phyloP scores from a whole-genome alignment of 2,329 filamentous ascomycete species.

The Hypoxylon sp. region DNA sequence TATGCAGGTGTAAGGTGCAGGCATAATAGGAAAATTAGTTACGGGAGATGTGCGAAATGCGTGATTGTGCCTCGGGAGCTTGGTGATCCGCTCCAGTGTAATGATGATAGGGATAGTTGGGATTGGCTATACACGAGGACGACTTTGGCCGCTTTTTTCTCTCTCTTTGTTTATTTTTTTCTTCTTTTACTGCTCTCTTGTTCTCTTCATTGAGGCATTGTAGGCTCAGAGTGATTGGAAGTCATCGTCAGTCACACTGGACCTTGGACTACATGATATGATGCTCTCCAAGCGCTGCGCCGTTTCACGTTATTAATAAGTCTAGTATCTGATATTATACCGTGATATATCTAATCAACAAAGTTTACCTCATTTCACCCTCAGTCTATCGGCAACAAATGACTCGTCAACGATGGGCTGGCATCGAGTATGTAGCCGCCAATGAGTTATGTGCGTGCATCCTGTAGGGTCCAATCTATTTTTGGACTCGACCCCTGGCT shows the following conservation, averaged over 20 bases:
- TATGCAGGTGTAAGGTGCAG: neutral
- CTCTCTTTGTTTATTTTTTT: no score
- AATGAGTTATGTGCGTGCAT: neutral
- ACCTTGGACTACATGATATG: neutral
- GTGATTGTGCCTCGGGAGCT: slow-evolving; percentile 11
- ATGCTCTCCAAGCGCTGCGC: neutral
- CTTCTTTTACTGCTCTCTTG: neutral
- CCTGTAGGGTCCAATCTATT: slow-evolving; percentile 20
- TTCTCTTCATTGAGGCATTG: neutral
- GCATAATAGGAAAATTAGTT: neutral
- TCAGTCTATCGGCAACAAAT: neutral
- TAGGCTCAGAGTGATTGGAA: slow-evolving; percentile 1
- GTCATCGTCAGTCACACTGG: neutral
- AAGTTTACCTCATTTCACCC: neutral
- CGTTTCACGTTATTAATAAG: neutral
- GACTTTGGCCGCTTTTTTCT: neutral
- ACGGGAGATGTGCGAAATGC: neutral
- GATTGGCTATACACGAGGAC: slow-evolving; percentile 15
- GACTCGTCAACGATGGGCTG: slow-evolving; percentile 16
- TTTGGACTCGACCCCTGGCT: slow-evolving; percentile 21
- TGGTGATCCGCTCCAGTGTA: slow-evolving; percentile 11
- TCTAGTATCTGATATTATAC: neutral
- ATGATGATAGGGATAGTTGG: slow-evolving; percentile 5
- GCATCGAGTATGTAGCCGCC: neutral
- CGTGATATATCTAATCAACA: neutral